Evolutionary conservation across 2,329 filamentous ascomycete species (phyloP), one percentile per base, ranked within the genome.

Genomic region (Gyromitra esculenta): DNA sequence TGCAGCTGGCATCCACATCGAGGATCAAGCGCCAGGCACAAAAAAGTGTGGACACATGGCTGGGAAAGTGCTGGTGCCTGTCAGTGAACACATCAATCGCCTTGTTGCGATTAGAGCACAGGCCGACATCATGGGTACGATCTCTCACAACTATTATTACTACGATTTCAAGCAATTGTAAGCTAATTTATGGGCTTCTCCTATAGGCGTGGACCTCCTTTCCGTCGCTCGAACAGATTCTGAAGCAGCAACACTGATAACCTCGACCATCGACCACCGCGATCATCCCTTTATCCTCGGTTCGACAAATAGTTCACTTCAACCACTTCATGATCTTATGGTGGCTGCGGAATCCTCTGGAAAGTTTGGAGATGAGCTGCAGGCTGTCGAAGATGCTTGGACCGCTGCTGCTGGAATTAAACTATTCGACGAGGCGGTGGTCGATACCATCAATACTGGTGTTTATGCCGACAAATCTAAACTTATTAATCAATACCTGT

Each of bases 1-100:
- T 81, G 96, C 96, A 59, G 96, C 96, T 54, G 96, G 96, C 80
- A 97, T 99, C 82, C 96, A 99, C 85, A 97, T 99, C 81, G 96
- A 99, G 85, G 96, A 99, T 84, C 96, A 98, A 85, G 95, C 96
- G 2, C 95, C 96, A 1, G 96, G 96, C 70, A 98, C 96, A 64
- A 99, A 99, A 89, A 99, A 99, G 89, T 99, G 96, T 84, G 96
- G 96, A 79, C 96, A 98, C 86, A 98, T 98, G 96, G 96, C 96
- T 80, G 96, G 96, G 82, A 98, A 98, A 86, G 96, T 98, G 56
- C 87, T 99, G 77, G 96, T 99, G 67, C 96, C 96, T 65, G 96
- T 97, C 83, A 92, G 90, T 85, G 96, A 99, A 86, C 96, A 99
- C 87, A 97, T 98, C 86, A 98, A 97, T 87, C 91, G 96, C 71